A percentile compares a stretch with the other conserved stretches of the same genome.
These are phyloP conservation scores for Suhomyces atakaporum DNA, from an alignment of 1,139 yeast genomes.

Conservation along the genomic window DNA sequence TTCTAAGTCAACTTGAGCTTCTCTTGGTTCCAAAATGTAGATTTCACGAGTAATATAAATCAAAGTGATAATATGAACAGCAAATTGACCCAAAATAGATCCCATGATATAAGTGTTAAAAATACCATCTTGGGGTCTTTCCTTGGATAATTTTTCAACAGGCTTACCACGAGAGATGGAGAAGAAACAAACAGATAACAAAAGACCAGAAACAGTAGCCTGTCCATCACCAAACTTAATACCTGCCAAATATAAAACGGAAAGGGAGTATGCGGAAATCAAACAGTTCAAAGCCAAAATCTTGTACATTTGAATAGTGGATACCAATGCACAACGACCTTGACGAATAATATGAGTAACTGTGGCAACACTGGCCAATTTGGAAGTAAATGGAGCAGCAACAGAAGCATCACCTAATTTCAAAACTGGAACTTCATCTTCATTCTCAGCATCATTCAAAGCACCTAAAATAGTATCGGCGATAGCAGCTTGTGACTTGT, in stretches of 20 bases:
- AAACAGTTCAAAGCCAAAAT: slow-evolving; percentile 94
- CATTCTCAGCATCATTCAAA: slow-evolving; percentile 69
- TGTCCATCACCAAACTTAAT: slow-evolving; percentile 98
- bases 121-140: slow-evolving; percentile 97
- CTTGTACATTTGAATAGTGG: slow-evolving; percentile 98
- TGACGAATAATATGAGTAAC: slow-evolving; percentile 94
- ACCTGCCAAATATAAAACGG: slow-evolving; percentile 94
- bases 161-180: slow-evolving; percentile 95
- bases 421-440: slow-evolving; percentile 86
- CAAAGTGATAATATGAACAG: slow-evolving; percentile 82
- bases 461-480: slow-evolving; percentile 77
- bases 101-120: slow-evolving; percentile 97
- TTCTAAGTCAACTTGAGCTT: slow-evolving; percentile 84
- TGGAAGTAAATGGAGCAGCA: slow-evolving; percentile 98
- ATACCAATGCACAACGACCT: slow-evolving; percentile 97
- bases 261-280: slow-evolving; percentile 92
- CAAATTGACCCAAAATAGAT: slow-evolving; percentile 93
- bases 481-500: slow-evolving; percentile 46
- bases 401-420: slow-evolving; percentile 98
- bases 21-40: slow-evolving; percentile 87
- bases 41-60: slow-evolving; percentile 82
- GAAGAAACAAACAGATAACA: slow-evolving; percentile 91
- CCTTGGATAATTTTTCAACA: slow-evolving; percentile 81
- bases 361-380: slow-evolving; percentile 86
- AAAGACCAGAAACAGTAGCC: slow-evolving; percentile 88